phyloP scores from a whole-genome alignment of 2,329 filamentous ascomycete species.

The Colletotrichum incanum region DNA sequence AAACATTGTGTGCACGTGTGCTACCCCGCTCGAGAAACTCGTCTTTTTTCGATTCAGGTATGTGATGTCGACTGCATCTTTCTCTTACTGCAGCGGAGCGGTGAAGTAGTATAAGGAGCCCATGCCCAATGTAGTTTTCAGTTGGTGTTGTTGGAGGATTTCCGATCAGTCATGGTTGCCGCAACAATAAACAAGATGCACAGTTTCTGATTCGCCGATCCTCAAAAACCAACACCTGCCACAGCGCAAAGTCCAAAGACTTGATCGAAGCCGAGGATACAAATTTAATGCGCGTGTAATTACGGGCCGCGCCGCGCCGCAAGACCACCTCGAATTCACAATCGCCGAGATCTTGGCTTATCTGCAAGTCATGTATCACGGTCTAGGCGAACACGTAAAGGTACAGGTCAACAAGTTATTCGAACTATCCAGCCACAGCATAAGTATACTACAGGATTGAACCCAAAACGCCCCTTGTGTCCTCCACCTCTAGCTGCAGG shows the following conservation, averaged over 20 bases:
- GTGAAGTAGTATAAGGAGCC: not conserved
- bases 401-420: constrained; percentile 28
- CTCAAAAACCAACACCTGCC: not conserved
- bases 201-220: not conserved
- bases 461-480: constrained; percentile 17
- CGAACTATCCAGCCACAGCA: constrained; percentile 19
- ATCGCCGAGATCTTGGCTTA: constrained; percentile 22
- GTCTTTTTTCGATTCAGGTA: not conserved
- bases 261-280: not conserved
- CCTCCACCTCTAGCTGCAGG: constrained; percentile 15
- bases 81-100: not conserved
- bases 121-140: not conserved
- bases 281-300: not conserved
- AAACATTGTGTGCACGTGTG: constrained; percentile 25
- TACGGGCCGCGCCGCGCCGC: not conserved
- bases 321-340: not conserved
- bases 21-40: not conserved
- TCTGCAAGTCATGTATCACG: constrained; percentile 19
- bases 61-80: not conserved
- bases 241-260: not conserved
- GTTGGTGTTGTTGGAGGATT: constrained; percentile 10
- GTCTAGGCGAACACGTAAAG: not conserved
- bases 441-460: constrained; percentile 30
- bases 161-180: not conserved
- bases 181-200: not conserved